Evolutionary conservation across 148 eudicot genomes (phyloP).

Genomic region (Diospyros kaki): DNA sequence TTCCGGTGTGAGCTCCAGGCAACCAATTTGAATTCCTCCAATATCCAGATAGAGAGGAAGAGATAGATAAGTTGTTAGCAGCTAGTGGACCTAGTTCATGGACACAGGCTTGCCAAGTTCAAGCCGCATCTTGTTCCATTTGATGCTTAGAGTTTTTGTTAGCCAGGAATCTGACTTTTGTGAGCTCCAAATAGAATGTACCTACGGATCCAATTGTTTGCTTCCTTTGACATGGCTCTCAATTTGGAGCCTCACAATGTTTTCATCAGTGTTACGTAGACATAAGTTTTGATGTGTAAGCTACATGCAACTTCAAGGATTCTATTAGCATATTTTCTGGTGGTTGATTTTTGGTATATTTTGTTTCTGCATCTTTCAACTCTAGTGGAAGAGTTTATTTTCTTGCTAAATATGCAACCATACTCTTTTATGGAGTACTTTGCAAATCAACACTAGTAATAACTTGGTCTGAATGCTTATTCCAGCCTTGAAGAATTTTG

Average conservation of each 20-base stretch:
- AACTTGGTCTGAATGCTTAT: too few species aligned
- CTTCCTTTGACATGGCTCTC: neutral
- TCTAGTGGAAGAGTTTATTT: neutral
- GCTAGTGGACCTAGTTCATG: neutral
- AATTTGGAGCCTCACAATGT: neutral
- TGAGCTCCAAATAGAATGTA: neutral
- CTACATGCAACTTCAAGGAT: neutral
- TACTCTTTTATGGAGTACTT: too few species aligned
- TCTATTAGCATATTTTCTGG: neutral
- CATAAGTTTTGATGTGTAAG: neutral
- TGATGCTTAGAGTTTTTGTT: too few species aligned
- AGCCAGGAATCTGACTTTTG: neutral
- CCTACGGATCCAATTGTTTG: neutral
- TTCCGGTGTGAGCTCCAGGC: neutral
- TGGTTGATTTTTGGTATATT: neutral
- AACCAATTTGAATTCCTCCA: neutral
- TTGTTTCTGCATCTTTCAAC: neutral
- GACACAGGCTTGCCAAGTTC: neutral
- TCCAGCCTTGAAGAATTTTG: too few species aligned
- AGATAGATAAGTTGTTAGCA: neutral
- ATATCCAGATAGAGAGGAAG: neutral
- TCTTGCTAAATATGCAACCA: neutral
- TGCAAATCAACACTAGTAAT: too few species aligned
- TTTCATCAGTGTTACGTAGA: neutral
- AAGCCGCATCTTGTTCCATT: neutral